These are phyloP conservation scores for Lipomyces yamadae DNA, from an alignment of 805 yeast genomes.

Conservation along the genomic window DNA sequence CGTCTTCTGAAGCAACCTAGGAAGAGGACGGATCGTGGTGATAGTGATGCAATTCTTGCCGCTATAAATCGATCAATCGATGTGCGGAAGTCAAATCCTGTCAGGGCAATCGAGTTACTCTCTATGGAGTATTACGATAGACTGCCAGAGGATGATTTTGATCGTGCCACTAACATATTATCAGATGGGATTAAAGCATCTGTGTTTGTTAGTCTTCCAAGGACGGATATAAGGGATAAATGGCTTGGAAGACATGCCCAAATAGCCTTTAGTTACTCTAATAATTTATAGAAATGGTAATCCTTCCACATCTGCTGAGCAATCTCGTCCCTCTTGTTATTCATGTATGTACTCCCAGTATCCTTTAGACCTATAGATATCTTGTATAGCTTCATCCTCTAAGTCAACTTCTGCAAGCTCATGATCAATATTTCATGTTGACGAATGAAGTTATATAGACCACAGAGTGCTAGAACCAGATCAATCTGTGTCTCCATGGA, in stretches of 20 bases:
- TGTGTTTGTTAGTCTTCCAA: constrained; percentile 1
- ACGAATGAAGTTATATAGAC: background rate
- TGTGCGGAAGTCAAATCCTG: background rate
- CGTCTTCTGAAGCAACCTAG: background rate
- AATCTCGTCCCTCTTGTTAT: background rate
- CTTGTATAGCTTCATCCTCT: background rate
- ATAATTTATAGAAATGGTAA: background rate
- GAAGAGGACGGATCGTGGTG: background rate
- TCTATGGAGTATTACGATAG: background rate
- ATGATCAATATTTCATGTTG: background rate
- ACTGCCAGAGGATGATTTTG: background rate
- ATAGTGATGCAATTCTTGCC: background rate
- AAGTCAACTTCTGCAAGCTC: background rate
- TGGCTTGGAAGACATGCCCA: background rate
- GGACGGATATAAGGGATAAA: background rate
- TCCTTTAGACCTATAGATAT: background rate
- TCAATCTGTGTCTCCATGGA: background rate
- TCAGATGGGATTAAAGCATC: background rate
- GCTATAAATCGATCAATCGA: background rate
- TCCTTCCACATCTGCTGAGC: background rate
- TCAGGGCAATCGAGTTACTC: background rate
- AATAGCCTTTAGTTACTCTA: background rate
- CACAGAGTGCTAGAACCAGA: background rate
- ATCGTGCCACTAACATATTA: background rate
- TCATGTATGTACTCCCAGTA: background rate